Conservation (phyloP, 164 flowering plant genomes). For the Kalanchoe fedtschenkoi region DNA sequence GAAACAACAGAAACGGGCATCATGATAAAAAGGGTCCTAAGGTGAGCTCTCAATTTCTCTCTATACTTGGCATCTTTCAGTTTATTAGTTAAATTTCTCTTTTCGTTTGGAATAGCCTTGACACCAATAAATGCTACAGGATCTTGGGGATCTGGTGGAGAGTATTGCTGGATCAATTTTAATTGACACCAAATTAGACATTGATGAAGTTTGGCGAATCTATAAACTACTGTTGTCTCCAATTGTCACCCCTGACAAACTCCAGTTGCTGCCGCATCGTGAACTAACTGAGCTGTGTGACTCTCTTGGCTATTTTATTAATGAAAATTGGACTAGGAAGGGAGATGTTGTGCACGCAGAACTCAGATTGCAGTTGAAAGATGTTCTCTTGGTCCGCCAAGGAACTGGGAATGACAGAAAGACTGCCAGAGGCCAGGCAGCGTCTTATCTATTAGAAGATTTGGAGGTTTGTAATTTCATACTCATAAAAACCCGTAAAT, state of each 20-base stretch:
- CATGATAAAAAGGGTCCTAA: slow-evolving; percentile 55
- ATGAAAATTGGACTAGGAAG: slow-evolving; percentile 25
- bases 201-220: slow-evolving; percentile 73
- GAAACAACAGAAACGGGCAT: slow-evolving; percentile 12
- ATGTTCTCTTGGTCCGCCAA: slow-evolving; percentile 39
- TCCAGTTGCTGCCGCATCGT: slow-evolving; percentile 64
- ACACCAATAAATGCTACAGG: slow-evolving; percentile 28
- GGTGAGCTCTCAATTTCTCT: slow-evolving; percentile 18
- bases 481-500: neutral
- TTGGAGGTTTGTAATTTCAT: slow-evolving; percentile 49
- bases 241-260: slow-evolving; percentile 80
- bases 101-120: neutral
- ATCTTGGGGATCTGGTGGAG: slow-evolving; percentile 87
- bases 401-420: slow-evolving; percentile 46
- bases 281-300: slow-evolving; percentile 64
- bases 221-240: slow-evolving; percentile 72
- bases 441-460: slow-evolving; percentile 43
- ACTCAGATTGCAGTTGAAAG: slow-evolving; percentile 56
- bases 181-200: slow-evolving; percentile 53
- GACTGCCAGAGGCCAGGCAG: slow-evolving; percentile 69
- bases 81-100: neutral
- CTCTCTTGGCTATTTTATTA: slow-evolving; percentile 59
- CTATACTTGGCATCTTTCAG: neutral
- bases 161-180: slow-evolving; percentile 87
- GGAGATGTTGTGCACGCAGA: slow-evolving; percentile 45